Percentiles rank a stretch among this genome's conserved stretches.
phyloP scores from a whole-genome alignment of 2,329 filamentous ascomycete genomes.

The Aspergillus unguis region DNA sequence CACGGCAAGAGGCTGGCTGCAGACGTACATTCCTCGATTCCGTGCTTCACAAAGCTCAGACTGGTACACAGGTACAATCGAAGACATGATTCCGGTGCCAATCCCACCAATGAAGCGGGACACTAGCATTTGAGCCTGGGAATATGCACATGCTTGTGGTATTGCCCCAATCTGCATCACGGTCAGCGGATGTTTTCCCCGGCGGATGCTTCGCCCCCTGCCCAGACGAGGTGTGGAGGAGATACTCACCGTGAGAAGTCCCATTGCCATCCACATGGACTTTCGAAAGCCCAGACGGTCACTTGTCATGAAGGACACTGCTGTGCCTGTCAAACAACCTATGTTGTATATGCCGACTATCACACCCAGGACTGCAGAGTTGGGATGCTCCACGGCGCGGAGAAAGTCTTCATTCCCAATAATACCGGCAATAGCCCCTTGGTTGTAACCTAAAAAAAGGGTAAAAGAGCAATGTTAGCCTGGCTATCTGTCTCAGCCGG shows the following conservation, averaged over 20 bases:
- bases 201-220: neutral
- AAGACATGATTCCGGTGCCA: constrained; percentile 47
- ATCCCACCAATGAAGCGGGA: constrained; percentile 51
- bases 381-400: constrained; percentile 37
- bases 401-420: constrained; percentile 47
- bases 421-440: constrained; percentile 50
- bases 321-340: constrained; percentile 40
- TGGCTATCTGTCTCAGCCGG: neutral
- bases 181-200: neutral
- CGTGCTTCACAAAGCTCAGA: constrained; percentile 45
- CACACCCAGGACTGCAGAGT: constrained; percentile 39
- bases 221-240: neutral
- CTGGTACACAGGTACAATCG: constrained; percentile 42
- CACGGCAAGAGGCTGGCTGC: constrained; percentile 40
- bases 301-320: constrained; percentile 31
- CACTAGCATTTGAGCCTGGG: constrained; percentile 35
- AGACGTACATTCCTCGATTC: constrained; percentile 45
- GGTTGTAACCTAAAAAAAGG: constrained; percentile 44
- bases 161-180: constrained; percentile 30
- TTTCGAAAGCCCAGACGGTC: constrained; percentile 32
- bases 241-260: constrained; percentile 27
- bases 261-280: constrained; percentile 36
- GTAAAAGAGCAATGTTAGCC: constrained; percentile 8
- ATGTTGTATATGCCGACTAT: constrained; percentile 46
- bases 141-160: constrained; percentile 35